These are phyloP conservation scores for Myxozyma vanderwaltii DNA, from an alignment of 805 yeast species.

Conservation along the genomic window DNA sequence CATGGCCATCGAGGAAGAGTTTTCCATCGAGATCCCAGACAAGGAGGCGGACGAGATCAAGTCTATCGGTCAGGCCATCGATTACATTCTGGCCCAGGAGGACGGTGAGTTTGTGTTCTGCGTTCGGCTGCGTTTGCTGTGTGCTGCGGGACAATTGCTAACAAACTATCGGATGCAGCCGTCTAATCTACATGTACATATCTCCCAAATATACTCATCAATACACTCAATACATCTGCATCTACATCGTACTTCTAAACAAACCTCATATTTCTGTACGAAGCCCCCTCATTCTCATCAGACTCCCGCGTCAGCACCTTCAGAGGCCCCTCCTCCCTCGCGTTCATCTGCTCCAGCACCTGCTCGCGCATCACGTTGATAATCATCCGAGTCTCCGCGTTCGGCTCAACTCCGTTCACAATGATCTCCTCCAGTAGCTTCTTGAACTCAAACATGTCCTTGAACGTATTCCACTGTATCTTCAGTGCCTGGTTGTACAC, in stretches of 20 bases:
- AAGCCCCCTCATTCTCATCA: conserved; percentile 12
- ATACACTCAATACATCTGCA: not conserved
- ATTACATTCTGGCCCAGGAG: conserved; percentile 67
- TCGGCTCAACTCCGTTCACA: conserved; percentile 48
- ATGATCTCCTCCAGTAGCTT: conserved; percentile 46
- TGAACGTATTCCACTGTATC: conserved; percentile 46
- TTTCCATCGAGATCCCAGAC: conserved; percentile 82
- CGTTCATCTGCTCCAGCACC: not conserved
- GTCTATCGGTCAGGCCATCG: conserved; percentile 90
- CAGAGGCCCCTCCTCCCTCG: conserved; percentile 10
- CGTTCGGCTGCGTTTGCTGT: not conserved
- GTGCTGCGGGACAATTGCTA: not conserved
- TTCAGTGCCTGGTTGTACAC: conserved; percentile 46
- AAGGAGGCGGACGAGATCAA: conserved; percentile 90
- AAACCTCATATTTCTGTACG: conserved; percentile 18
- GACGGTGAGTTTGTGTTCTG: conserved; percentile 43
- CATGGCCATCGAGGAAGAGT: conserved; percentile 88
- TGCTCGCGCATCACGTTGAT: conserved; percentile 34
- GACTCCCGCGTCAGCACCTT: conserved; percentile 16
- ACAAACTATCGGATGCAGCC: conserved; percentile 2
- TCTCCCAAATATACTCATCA: not conserved
- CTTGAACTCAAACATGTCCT: conserved; percentile 45
- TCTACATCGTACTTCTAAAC: not conserved
- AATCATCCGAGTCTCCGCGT: conserved; percentile 42
- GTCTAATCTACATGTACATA: conserved; percentile 12